These are phyloP conservation scores for Cucurbita ficifolia DNA, from an alignment of 306 rosid genomes.

Conservation along the genomic window DNA sequence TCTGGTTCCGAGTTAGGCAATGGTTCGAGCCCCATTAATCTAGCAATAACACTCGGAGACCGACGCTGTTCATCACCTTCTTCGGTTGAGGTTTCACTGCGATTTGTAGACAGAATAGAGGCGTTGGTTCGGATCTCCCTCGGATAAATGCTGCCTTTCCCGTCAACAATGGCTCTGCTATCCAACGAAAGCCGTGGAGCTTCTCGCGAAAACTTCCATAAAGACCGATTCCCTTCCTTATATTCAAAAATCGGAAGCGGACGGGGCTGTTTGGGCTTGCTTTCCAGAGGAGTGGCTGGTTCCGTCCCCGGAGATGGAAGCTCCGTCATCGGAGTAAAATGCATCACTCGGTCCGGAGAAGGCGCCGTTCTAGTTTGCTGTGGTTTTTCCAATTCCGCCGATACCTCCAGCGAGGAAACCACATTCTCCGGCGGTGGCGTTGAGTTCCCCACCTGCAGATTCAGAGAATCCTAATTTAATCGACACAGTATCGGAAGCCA, in stretches of 20 bases:
- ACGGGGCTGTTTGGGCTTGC: slow-evolving; percentile 21
- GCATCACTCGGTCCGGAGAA: slow-evolving; percentile 34
- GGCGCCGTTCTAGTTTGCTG: slow-evolving; percentile 16
- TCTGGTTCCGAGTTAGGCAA: slow-evolving; percentile 36
- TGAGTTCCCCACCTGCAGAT: slow-evolving; percentile 18
- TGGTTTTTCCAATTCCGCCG: slow-evolving; percentile 17
- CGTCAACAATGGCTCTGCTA: slow-evolving; percentile 76
- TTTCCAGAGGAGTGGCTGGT: neutral
- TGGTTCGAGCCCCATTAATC: slow-evolving; percentile 83
- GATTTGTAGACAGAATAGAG: slow-evolving; percentile 16
- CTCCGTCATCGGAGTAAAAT: slow-evolving; percentile 16
- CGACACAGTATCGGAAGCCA: neutral
- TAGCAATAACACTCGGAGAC: slow-evolving; percentile 82
- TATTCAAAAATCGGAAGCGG: slow-evolving; percentile 52
- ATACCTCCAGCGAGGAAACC: slow-evolving; percentile 13
- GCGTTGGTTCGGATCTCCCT: slow-evolving; percentile 50
- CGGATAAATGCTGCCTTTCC: slow-evolving; percentile 54
- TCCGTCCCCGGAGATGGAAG: slow-evolving; percentile 20
- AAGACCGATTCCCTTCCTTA: slow-evolving; percentile 61
- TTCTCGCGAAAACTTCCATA: slow-evolving; percentile 85
- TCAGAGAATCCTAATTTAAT: neutral
- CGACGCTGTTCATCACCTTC: slow-evolving; percentile 42
- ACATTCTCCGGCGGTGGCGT: slow-evolving; percentile 21
- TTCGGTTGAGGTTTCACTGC: slow-evolving; percentile 12
- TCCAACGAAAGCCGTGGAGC: slow-evolving; percentile 86